Evolutionary conservation across 2,329 filamentous ascomycete genomes (phyloP).

Genomic region (Curvularia eragrostidis): DNA sequence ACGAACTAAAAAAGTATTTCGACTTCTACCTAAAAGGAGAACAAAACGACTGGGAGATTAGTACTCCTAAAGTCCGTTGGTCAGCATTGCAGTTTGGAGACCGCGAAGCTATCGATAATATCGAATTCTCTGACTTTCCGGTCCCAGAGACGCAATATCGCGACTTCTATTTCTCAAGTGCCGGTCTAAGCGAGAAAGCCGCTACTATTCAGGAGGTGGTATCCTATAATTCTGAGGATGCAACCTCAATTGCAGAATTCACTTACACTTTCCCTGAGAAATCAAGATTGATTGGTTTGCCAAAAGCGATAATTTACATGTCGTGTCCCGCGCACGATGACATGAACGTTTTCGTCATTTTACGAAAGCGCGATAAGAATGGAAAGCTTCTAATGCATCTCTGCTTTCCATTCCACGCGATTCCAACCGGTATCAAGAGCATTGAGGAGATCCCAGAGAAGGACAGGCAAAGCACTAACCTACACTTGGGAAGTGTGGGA

Average conservation of each 20-base stretch:
- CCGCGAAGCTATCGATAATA: constrained; percentile 25
- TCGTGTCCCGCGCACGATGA: constrained; percentile 54
- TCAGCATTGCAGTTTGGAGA: constrained; percentile 44
- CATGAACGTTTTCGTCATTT: constrained; percentile 53
- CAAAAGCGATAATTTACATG: constrained; percentile 58
- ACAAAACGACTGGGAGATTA: constrained; percentile 56
- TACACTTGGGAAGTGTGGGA: no score
- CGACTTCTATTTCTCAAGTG: constrained; percentile 17
- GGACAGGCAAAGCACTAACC: no score
- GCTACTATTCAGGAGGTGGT: constrained; percentile 5
- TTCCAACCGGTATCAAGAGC: no score
- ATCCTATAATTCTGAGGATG: constrained; percentile 27
- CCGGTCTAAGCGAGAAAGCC: background rate
- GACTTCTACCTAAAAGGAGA: constrained; percentile 55
- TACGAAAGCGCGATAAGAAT: constrained; percentile 54
- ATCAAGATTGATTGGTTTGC: constrained; percentile 34
- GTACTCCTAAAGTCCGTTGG: constrained; percentile 55
- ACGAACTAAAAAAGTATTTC: constrained; percentile 49
- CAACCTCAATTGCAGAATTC: constrained; percentile 22
- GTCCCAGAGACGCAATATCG: constrained; percentile 26
- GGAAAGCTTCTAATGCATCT: constrained; percentile 48
- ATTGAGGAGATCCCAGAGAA: no score
- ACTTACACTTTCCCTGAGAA: constrained; percentile 8
- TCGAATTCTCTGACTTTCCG: constrained; percentile 25
- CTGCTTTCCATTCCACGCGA: constrained; percentile 53